Percentiles rank a stretch among this genome's conserved stretches.
Evolutionary conservation across 495 filamentous ascomycete genomes (phyloP).

Genomic region (Cryomyces minteri): DNA sequence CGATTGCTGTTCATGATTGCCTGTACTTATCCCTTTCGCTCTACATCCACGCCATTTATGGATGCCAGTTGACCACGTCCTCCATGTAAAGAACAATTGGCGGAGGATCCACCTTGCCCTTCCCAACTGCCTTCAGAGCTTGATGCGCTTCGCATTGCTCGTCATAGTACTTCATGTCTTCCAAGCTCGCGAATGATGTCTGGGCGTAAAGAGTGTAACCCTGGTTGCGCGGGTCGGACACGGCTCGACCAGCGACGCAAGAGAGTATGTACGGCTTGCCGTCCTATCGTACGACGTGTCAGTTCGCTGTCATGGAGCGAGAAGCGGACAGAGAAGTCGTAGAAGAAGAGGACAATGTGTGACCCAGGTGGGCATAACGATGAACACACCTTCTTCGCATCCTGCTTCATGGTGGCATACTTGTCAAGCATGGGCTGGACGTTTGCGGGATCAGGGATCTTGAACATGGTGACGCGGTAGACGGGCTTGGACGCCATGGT

Average conservation of each 20-base stretch:
- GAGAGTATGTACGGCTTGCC: conserved; percentile 47
- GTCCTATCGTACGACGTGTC: conserved; percentile 25
- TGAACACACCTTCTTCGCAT: conserved; percentile 28
- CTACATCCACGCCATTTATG: no score
- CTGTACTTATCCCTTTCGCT: no score
- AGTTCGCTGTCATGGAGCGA: not conserved
- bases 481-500: conserved; percentile 22
- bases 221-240: conserved; percentile 35
- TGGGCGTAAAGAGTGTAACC: conserved; percentile 45
- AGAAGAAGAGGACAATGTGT: not conserved
- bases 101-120: conserved; percentile 11
- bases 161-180: conserved; percentile 59
- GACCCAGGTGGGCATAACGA: not conserved
- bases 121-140: conserved; percentile 32
- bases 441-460: conserved; percentile 31
- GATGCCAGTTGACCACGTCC: not conserved
- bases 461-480: conserved; percentile 41
- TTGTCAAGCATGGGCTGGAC: conserved; percentile 25
- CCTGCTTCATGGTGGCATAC: conserved; percentile 31
- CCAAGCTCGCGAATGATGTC: conserved; percentile 38
- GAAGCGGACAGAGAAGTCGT: not conserved
- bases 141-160: conserved; percentile 40
- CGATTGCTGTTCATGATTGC: no score
- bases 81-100: conserved; percentile 11
- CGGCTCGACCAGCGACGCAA: conserved; percentile 24